Conservation (phyloP, 2,329 filamentous ascomycete genomes). For the Trichoderma koningiopsis region DNA sequence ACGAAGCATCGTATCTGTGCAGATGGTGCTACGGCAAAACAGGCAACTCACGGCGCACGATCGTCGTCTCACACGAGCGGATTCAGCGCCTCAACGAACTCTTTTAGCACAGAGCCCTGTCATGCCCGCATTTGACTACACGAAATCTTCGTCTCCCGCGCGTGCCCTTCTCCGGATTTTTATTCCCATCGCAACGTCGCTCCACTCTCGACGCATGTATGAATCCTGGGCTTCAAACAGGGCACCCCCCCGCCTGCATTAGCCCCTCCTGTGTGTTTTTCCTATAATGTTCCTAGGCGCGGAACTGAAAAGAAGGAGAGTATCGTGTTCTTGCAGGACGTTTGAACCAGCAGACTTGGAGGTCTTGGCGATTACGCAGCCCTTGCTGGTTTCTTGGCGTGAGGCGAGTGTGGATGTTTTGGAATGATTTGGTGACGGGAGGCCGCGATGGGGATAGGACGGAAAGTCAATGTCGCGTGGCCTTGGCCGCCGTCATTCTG, state of each 20-base stretch:
- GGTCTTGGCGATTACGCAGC: slow-evolving; percentile 15
- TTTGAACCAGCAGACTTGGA: not conserved
- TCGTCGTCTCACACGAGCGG: not conserved
- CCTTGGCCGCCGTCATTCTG: slow-evolving; percentile 20
- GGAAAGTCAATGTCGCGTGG: not conserved
- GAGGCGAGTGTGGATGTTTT: not conserved
- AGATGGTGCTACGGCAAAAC: not conserved
- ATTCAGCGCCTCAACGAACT: not conserved
- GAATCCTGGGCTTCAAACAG: not conserved
- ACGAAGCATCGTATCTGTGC: not conserved
- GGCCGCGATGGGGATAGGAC: not conserved
- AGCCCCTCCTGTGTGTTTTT: not conserved
- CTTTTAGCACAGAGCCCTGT: not conserved
- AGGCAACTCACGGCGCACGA: not conserved
- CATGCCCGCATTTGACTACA: not conserved
- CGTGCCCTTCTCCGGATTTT: not conserved
- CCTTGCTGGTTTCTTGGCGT: not conserved
- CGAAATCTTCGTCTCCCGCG: too few species aligned
- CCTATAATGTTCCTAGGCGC: not conserved
- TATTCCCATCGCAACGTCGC: not conserved
- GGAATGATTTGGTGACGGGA: not conserved
- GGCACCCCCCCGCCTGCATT: not conserved
- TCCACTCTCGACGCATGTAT: not conserved
- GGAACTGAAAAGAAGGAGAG: not conserved
- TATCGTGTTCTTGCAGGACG: not conserved